phyloP scores from a whole-genome alignment of 2,329 filamentous ascomycete genomes.

The Claviceps cyperi region DNA sequence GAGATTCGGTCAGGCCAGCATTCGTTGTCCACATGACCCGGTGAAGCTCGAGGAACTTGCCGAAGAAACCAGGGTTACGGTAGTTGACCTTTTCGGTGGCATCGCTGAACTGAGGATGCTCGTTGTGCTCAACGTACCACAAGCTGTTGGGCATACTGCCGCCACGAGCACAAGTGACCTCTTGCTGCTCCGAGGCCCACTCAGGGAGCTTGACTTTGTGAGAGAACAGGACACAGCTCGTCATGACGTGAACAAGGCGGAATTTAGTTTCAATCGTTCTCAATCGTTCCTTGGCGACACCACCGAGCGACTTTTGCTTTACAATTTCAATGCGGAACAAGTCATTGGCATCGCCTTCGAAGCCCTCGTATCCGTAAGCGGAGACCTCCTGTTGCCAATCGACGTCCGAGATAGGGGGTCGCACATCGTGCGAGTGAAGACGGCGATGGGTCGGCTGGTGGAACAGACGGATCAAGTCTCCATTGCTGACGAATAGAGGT shows the following conservation, averaged over 20 bases:
- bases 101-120: conserved; percentile 60
- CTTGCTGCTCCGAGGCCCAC: conserved; percentile 96
- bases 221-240: conserved; percentile 87
- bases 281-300: conserved; percentile 66
- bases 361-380: conserved; percentile 93
- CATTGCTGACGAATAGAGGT: conserved; percentile 58
- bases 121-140: conserved; percentile 91
- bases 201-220: conserved; percentile 98
- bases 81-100: conserved; percentile 93
- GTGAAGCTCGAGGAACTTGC: conserved; percentile 95
- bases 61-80: conserved; percentile 82
- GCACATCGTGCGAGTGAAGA: conserved; percentile 90
- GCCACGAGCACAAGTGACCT: conserved; percentile 90
- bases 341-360: conserved; percentile 93
- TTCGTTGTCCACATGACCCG: conserved; percentile 99
- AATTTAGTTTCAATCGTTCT: conserved; percentile 97
- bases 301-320: conserved; percentile 70
- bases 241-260: conserved; percentile 90
- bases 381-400: conserved; percentile 96
- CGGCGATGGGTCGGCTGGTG: conserved; percentile 73
- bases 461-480: conserved; percentile 68
- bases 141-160: conserved; percentile 91
- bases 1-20: conserved; percentile 86
- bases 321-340: conserved; percentile 90
- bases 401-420: conserved; percentile 69